phyloP scores from a whole-genome alignment of 768 basidiomycete genomes.

The Holtermannia corniformis region DNA sequence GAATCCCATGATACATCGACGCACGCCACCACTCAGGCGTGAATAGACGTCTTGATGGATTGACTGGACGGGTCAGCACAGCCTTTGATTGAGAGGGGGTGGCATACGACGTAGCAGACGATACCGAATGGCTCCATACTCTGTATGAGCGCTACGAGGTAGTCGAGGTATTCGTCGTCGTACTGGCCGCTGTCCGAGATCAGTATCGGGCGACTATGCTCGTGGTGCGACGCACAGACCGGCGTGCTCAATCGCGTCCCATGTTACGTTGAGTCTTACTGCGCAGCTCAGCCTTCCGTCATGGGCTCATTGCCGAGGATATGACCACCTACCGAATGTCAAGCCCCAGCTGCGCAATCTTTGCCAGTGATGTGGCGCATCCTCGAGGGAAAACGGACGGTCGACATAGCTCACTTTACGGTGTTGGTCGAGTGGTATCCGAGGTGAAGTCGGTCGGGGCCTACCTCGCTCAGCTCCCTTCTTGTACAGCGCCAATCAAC shows the following conservation, averaged over 20 bases:
- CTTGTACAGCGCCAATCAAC: not conserved
- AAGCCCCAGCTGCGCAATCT: constrained; percentile 77
- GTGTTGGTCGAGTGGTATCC: constrained; percentile 11
- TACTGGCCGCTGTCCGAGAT: constrained; percentile 57
- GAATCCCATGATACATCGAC: not conserved
- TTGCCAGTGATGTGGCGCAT: constrained; percentile 75
- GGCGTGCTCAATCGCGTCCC: constrained; percentile 92
- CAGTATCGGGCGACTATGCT: not conserved
- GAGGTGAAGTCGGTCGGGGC: constrained; percentile 12
- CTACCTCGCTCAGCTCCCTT: constrained; percentile 2
- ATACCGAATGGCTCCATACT: constrained; percentile 33
- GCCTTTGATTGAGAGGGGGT: constrained; percentile 59
- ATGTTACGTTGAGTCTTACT: constrained; percentile 90
- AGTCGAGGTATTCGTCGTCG: constrained; percentile 70
- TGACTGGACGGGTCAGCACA: constrained; percentile 10
- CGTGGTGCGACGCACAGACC: constrained; percentile 60
- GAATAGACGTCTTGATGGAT: constrained; percentile 97
- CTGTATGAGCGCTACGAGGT: constrained; percentile 54
- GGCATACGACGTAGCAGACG: constrained; percentile 34
- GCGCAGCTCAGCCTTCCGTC: not conserved
- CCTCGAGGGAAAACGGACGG: constrained; percentile 78
- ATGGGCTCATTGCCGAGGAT: not conserved
- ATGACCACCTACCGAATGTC: constrained; percentile 60
- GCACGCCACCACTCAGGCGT: constrained; percentile 70
- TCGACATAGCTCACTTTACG: constrained; percentile 57